phyloP scores from a whole-genome alignment of 2,329 filamentous ascomycete genomes.

The Apiospora saccharicola region DNA sequence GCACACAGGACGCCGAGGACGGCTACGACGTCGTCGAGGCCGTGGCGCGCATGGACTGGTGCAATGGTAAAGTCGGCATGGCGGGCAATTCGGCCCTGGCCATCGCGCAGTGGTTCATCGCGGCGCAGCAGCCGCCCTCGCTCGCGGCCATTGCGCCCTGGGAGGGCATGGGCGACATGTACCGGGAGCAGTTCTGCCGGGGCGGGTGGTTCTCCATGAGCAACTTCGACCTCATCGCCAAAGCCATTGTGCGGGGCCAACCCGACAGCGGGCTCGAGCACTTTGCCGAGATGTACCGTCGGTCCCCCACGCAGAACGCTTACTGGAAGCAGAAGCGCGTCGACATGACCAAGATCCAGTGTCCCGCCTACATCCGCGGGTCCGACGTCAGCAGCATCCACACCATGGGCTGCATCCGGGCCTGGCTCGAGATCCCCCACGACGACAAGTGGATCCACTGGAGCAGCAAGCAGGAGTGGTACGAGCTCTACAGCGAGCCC shows the following conservation, averaged over 20 bases:
- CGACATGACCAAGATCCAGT: constrained; percentile 45
- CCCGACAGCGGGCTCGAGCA: constrained; percentile 47
- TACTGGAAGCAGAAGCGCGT: constrained; percentile 49
- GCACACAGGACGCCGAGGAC: constrained; percentile 53
- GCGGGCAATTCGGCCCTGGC: constrained; percentile 53
- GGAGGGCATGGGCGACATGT: constrained; percentile 56
- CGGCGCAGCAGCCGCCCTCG: constrained; percentile 48
- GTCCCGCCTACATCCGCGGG: constrained; percentile 45
- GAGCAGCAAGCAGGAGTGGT: constrained; percentile 53
- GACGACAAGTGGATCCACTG: constrained; percentile 54
- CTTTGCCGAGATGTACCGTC: constrained; percentile 50
- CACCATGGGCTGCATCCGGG: constrained; percentile 46
- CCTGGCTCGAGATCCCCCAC: constrained; percentile 46
- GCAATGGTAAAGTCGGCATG: constrained; percentile 51
- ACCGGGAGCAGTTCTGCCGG: constrained; percentile 53
- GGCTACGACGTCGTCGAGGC: constrained; percentile 54
- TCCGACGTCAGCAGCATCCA: constrained; percentile 45
- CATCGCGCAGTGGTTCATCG: constrained; percentile 52
- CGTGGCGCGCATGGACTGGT: constrained; percentile 51
- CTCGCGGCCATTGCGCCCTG: constrained; percentile 52
- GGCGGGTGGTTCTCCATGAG: constrained; percentile 50
- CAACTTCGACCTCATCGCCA: constrained; percentile 51
- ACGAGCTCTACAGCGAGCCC: constrained; percentile 48
- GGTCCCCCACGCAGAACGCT: constrained; percentile 42
- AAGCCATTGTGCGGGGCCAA: constrained; percentile 43